Conservation (phyloP, 352 stramenopile species). For the Phytophthora ohioensis region DNA sequence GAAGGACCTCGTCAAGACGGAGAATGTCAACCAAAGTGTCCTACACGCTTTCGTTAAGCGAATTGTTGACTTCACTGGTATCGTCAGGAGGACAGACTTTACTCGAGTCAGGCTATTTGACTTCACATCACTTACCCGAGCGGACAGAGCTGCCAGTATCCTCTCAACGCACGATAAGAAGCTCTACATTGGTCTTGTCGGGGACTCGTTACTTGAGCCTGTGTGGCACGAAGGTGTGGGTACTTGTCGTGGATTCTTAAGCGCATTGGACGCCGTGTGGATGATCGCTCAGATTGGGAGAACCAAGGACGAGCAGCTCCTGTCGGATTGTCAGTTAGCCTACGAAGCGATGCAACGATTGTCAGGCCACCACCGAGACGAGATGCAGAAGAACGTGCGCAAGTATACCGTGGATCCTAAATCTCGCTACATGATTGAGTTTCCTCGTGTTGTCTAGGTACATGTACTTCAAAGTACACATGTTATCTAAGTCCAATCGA, state of each 20-base stretch:
- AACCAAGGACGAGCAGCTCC: conserved; percentile 64
- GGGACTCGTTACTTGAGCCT: conserved; percentile 78
- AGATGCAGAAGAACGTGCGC: conserved; percentile 79
- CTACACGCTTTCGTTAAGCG: conserved; percentile 65
- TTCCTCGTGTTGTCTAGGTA: conserved; percentile 29
- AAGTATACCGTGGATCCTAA: conserved; percentile 78
- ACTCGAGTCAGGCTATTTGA: conserved; percentile 73
- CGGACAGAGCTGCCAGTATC: conserved; percentile 67
- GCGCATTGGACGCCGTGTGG: conserved; percentile 73
- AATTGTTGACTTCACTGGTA: conserved; percentile 69
- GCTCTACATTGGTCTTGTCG: conserved; percentile 75
- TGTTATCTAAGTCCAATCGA: no score
- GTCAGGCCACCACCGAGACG: conserved; percentile 64
- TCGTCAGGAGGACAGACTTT: conserved; percentile 62
- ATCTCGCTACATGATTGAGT: conserved; percentile 72
- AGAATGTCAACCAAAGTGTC: conserved; percentile 59
- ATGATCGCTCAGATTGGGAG: conserved; percentile 74
- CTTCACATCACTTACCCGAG: conserved; percentile 75
- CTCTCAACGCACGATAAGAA: conserved; percentile 68
- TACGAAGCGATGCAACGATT: conserved; percentile 74
- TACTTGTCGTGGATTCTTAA: conserved; percentile 80
- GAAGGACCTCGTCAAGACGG: conserved; percentile 57
- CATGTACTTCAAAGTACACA: no score
- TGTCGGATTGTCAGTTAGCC: conserved; percentile 67
- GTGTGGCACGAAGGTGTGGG: conserved; percentile 85